Base-by-base conservation (phyloP, 257 asterid genomes). In the Solanum etuberosum region DNA sequence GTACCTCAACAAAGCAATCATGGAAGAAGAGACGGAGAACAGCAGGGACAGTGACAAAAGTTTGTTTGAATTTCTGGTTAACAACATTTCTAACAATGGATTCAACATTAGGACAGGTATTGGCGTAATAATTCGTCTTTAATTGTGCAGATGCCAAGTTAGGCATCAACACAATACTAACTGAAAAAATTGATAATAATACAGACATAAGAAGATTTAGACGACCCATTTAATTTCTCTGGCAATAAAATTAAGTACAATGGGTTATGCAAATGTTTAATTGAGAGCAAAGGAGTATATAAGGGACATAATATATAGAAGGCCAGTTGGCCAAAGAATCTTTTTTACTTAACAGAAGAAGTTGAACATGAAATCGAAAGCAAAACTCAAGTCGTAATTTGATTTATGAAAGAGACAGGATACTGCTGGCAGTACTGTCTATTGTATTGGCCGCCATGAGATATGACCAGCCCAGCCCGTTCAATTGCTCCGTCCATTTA, bases 21-120 rank as follows among this genome's bases (percentile, higher is more conserved):
- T 96, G 99, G 93, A 96, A 94, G 93, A 90, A 94, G 86, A 96
- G 94, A 87, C 98, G 98, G 83, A 96, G 90, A 9, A 85, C 70
- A 0, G 94, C 96, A 2, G 98, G 98, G 27, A 91, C 94, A 0
- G 99, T 96, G 5, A 92, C 92, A 86, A 94, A 92, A 1, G 99
- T 96, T 65, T 94, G 98, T 4, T 54, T 38, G 88, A 96, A 90
- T 83, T 96, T 96, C 6, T n/a, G 80, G 4, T 88, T 48, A 16
- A 96, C 97, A 40, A 91, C 97, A 23, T 61, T 87, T 29, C 89
- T 87, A 15, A 96, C 99, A 48, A 94, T 91, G 65, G 8, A 92
- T 88, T 96, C 99, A 7, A 94, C 98, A 88, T 93, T 88, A 21
- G 98, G 99, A 68, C 99, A 96, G 29, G 51, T 85, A 38, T 86